Evolutionary conservation across 148 eudicot genomes (phyloP), one percentile per base, ranked within the genome.

Genomic region (Simmondsia chinensis): DNA sequence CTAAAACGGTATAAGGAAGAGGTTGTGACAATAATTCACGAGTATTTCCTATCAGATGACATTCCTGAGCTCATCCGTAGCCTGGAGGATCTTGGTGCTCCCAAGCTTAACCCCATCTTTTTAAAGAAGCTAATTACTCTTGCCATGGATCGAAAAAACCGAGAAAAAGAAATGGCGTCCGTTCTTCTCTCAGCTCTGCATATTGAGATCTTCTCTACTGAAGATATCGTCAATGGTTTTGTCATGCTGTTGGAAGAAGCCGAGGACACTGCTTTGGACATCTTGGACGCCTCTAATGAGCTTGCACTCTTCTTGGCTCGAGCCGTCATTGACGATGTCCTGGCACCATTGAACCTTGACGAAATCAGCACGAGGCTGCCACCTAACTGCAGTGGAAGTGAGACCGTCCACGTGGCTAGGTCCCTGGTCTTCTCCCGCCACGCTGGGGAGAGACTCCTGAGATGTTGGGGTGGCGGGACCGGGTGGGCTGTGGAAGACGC

Each of bases 401-500:
- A 81, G 61, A 89, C 97, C 20, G 82, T 81, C 43, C 79, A 63
- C 10, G 63, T 75, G 80, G 95, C 97, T 29, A 71, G 78, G 56
- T 72, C 97, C 7, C 85, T 89, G 9, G 56, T 79, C 26, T 76
- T 72, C 15, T 91, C 97, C 1, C 95, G 97, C 16, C 95, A 89
- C 17, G 95, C 95, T 1, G 97, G 97, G 4, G 97, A 89, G 76
- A 76, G 97, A 60, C 60, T 89, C 66, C 63, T 84, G 59, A 69
- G 97, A 69, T 89, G 97, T 63, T 89, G 97, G 97, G 97, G 97
- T 1, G 97, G 95, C 15, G 97, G 97, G 9, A 81, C 95, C 0
- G 97, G 97, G 14, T 89, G 97, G 97, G 97, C 97, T 0, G 97
- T 89, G 22, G 97, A 89, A 63, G 97, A 89, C 35, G 97, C 97